A percentile compares a stretch with the other conserved stretches of the same genome.
Conservation (phyloP, 164 flowering plant genomes). For the Annona cherimola region DNA sequence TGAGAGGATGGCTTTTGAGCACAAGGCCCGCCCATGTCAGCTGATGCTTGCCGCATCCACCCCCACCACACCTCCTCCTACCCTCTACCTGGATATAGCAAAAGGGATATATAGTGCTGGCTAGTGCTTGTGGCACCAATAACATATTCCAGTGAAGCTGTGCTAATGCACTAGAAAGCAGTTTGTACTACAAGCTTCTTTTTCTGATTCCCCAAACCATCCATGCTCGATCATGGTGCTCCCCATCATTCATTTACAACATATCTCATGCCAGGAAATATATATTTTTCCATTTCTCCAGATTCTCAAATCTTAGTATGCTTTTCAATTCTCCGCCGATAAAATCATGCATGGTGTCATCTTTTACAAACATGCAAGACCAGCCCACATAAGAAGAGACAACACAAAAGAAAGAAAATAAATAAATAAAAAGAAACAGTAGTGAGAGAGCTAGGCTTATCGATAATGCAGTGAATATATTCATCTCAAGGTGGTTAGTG, state of each 20-base stretch:
- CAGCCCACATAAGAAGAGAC: not conserved
- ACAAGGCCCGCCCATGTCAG: not conserved
- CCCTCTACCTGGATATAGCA: conserved; percentile 7
- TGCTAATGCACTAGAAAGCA: conserved; percentile 25
- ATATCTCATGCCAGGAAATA: too few species aligned
- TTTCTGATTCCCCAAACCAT: not conserved
- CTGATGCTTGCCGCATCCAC: conserved; percentile 19
- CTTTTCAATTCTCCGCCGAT: too few species aligned
- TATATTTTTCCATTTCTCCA: too few species aligned
- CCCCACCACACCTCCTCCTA: not conserved
- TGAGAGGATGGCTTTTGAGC: not conserved
- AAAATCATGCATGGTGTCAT: too few species aligned
- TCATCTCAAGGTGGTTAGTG: too few species aligned
- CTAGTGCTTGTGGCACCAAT: conserved; percentile 15
- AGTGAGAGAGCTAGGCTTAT: too few species aligned
- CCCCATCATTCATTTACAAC: conserved; percentile 25
- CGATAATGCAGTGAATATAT: too few species aligned
- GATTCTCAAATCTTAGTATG: not conserved
- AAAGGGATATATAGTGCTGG: conserved; percentile 6
- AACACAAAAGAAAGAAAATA: too few species aligned
- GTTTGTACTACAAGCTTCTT: conserved; percentile 1
- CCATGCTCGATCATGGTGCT: conserved; percentile 33
- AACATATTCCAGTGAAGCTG: conserved; percentile 12
- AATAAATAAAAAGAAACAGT: too few species aligned
- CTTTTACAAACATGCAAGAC: not conserved